Evolutionary conservation across 176 grass and related monocot genomes (phyloP).

Genomic region (Coix lacrymajobi): DNA sequence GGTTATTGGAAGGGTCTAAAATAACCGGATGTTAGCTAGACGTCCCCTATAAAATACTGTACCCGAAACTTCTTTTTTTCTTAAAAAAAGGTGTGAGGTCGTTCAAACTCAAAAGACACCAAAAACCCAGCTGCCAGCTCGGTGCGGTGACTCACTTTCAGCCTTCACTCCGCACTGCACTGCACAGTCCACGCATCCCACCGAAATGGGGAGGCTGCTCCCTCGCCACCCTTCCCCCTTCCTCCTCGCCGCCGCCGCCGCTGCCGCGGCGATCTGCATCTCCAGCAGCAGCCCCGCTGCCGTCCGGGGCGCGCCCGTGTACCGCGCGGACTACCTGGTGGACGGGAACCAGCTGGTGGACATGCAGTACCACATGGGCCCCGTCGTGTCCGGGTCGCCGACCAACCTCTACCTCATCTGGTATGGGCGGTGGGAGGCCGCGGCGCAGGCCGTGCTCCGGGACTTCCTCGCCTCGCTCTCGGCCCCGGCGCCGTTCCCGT

Average conservation of each 20-base stretch:
- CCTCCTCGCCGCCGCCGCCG: background rate
- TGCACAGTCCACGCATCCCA: background rate
- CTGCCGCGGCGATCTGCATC: background rate
- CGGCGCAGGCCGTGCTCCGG: conserved; percentile 53
- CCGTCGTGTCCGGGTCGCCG: conserved; percentile 50
- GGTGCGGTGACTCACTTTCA: no score
- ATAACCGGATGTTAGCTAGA: no score
- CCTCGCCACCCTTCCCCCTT: conserved; percentile 3
- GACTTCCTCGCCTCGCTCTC: conserved; percentile 87
- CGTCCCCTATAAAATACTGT: background rate
- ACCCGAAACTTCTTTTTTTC: background rate
- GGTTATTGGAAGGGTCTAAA: no score
- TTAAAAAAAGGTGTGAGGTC: background rate
- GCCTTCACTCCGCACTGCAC: background rate
- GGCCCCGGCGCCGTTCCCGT: conserved; percentile 36
- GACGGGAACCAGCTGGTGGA: conserved; percentile 55
- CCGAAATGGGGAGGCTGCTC: conserved; percentile 34
- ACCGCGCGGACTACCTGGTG: conserved; percentile 44
- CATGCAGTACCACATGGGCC: conserved; percentile 89
- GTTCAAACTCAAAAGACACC: conserved; percentile 15
- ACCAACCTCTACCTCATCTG: conserved; percentile 83
- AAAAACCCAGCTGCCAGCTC: background rate
- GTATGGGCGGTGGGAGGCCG: conserved; percentile 72
- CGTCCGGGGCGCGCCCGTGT: conserved; percentile 25
- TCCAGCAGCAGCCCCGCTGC: background rate